Base-by-base conservation (phyloP, 2,329 filamentous ascomycete genomes). In the Aureobasidium zeae region DNA sequence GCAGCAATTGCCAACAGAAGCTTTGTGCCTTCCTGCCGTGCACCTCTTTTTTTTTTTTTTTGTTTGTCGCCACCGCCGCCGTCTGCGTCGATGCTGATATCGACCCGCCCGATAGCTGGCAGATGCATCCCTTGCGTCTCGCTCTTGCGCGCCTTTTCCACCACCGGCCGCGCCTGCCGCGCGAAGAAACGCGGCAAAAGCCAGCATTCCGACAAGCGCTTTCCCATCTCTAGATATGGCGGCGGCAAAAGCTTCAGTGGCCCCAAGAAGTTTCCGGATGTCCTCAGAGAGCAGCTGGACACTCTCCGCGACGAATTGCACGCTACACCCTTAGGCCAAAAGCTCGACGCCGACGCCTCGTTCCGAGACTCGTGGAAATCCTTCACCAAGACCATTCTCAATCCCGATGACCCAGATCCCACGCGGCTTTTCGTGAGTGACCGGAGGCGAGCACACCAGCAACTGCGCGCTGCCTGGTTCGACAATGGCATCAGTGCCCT, bases 61-160 rank as follows among this genome's bases (percentile, higher is more conserved):
- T 25, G 22, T 11, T 6, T 9, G 10, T n/a, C 26, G 7, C 26
- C 8, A 29, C 26, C 3, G 13, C 26, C 12, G 8, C 7, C 26
- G 11, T n/a, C 9, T 8, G 28, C n/a, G 9, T 61, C 50, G 49
- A 50, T 47, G 51, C 51, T 44, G 24, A 46, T 49, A 28, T 32
- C 38, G 21, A 31, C 42, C 38, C 48, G 49, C 43, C 43, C 38
- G n/a, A n/a, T n/a, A 44, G 31, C 49, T 49, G 50, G 48, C 44
- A 47, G 52, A 51, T 68, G 65, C 60, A 56, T 66, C 34, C 59
- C 63, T 50, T 67, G 66, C 57, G 55, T 60, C 41, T 57, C 61
- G 48, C 57, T 59, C 46, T 29, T 12, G 26, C 31, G 39, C 39
- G 15, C 22, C 39, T 43, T 43, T 22, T 33, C 32, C 24, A 22